Percentiles rank a stretch among this genome's conserved stretches.
phyloP scores from a whole-genome alignment of 2,329 filamentous ascomycete genomes.

The Diplodia intermedia region DNA sequence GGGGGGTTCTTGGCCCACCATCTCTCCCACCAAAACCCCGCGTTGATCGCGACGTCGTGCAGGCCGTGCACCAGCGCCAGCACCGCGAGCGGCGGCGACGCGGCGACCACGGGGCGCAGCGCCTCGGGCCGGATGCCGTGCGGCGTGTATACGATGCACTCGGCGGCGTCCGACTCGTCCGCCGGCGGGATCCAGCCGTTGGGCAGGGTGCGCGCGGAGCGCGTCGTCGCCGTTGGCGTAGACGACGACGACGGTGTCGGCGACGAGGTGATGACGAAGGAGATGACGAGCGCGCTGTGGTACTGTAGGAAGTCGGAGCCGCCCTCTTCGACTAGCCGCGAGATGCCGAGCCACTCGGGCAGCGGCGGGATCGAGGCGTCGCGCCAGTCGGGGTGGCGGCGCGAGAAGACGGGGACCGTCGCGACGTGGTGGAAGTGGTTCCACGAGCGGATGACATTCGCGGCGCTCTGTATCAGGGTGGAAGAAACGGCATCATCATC shows the following conservation, averaged over 20 bases:
- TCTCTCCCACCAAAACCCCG: conserved; percentile 33
- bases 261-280: conserved; percentile 53
- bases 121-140: conserved; percentile 63
- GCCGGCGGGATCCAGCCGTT: conserved; percentile 25
- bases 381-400: conserved; percentile 53
- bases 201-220: conserved; percentile 2
- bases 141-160: conserved; percentile 69
- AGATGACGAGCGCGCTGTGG: conserved; percentile 65
- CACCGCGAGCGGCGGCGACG: conserved; percentile 57
- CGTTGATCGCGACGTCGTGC: conserved; percentile 63
- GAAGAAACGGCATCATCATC: conserved; percentile 8
- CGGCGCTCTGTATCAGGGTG: conserved; percentile 55
- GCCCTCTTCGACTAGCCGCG: conserved; percentile 52
- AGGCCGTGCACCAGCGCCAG: conserved; percentile 70
- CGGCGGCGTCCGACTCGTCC: conserved; percentile 45
- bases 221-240: conserved; percentile 31
- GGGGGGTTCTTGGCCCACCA: background rate
- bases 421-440: conserved; percentile 64
- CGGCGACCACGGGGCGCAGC: conserved; percentile 53
- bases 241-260: conserved; percentile 35
- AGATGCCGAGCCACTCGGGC: conserved; percentile 68
- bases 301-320: conserved; percentile 62
- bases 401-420: conserved; percentile 57
- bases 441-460: conserved; percentile 64
- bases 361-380: conserved; percentile 54